Percentiles rank a stretch among this genome's conserved stretches.
phyloP scores from a whole-genome alignment of 768 basidiomycete species.

The Hypsizygus marmoreus region DNA sequence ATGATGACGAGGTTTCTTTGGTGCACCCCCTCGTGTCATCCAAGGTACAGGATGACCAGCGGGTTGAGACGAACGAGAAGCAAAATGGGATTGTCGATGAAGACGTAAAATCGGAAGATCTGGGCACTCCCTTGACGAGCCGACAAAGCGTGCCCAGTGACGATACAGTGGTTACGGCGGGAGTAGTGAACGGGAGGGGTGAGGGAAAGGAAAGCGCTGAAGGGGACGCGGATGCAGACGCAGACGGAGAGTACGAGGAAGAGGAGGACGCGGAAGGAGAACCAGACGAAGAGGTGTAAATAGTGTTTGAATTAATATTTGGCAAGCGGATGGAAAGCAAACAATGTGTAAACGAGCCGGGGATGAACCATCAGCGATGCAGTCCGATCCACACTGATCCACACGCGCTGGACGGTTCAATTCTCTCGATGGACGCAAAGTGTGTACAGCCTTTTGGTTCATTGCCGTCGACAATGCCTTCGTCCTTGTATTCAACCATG shows the following conservation, averaged over 20 bases:
- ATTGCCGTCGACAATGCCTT: conserved; percentile 18
- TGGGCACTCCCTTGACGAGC: conserved; percentile 53
- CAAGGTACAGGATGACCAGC: conserved; percentile 1
- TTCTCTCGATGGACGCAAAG: conserved; percentile 45
- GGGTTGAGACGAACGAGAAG: conserved; percentile 22
- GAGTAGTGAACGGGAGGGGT: conserved; percentile 15
- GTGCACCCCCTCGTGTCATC: neutral
- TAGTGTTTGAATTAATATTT: conserved; percentile 23
- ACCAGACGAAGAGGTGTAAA: conserved; percentile 31
- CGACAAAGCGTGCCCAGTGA: conserved; percentile 61
- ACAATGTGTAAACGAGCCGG: conserved; percentile 31
- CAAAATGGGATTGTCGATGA: conserved; percentile 18
- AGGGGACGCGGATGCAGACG: conserved; percentile 34
- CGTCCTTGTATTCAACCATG: conserved; percentile 17
- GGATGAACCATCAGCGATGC: conserved; percentile 26
- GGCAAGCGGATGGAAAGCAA: conserved; percentile 23
- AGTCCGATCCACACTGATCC: conserved; percentile 20
- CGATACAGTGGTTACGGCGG: conserved; percentile 47
- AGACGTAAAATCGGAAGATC: conserved; percentile 54
- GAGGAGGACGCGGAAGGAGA: conserved; percentile 47
- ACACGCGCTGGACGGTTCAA: no score
- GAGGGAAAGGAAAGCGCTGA: conserved; percentile 27
- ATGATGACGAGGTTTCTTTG: conserved; percentile 6
- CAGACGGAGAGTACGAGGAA: conserved; percentile 43
- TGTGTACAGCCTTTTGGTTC: conserved; percentile 33